These are phyloP conservation scores for Xylaria sp. DNA, from an alignment of 2,329 filamentous ascomycete species.

Conservation along the genomic window DNA sequence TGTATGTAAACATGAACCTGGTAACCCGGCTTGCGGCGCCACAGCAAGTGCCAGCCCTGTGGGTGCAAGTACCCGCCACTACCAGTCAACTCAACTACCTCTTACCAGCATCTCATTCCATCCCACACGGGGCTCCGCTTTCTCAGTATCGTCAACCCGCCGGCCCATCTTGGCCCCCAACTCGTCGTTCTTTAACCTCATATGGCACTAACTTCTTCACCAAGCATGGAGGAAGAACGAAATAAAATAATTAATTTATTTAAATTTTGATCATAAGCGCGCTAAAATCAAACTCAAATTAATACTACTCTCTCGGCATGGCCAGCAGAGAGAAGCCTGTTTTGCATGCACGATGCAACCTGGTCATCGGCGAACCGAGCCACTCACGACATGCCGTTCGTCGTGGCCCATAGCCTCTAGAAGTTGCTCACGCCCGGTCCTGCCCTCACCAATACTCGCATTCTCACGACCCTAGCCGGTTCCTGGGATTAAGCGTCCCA, in stretches of 20 bases:
- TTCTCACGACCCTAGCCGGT: conserved; percentile 24
- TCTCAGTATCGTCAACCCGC: conserved; percentile 7
- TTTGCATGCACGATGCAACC: conserved; percentile 25
- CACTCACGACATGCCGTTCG: conserved; percentile 24
- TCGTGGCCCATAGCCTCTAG: conserved; percentile 24
- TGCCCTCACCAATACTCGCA: conserved; percentile 24
- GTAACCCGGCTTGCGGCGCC: no score
- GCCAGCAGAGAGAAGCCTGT: conserved; percentile 31
- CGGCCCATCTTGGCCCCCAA: conserved; percentile 33
- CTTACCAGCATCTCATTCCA: background rate
- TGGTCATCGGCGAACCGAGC: conserved; percentile 38
- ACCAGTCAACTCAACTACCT: background rate
- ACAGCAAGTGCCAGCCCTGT: conserved; percentile 26
- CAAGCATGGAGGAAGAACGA: background rate
- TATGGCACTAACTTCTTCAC: conserved; percentile 25
- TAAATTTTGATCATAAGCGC: conserved; percentile 1
- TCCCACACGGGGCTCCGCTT: conserved; percentile 15
- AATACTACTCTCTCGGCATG: conserved; percentile 6
- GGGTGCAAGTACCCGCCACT: conserved; percentile 15
- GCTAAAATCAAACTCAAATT: conserved; percentile 28
- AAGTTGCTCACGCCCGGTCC: conserved; percentile 38
- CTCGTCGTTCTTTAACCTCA: conserved; percentile 31
- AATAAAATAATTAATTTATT: background rate
- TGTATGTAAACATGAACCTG: no score
- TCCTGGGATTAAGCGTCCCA: conserved; percentile 34